A percentile compares a stretch with the other conserved stretches of the same genome.
These are phyloP conservation scores for Aspergillus phoenicis DNA, from an alignment of 2,329 filamentous ascomycete genomes.

Conservation along the genomic window DNA sequence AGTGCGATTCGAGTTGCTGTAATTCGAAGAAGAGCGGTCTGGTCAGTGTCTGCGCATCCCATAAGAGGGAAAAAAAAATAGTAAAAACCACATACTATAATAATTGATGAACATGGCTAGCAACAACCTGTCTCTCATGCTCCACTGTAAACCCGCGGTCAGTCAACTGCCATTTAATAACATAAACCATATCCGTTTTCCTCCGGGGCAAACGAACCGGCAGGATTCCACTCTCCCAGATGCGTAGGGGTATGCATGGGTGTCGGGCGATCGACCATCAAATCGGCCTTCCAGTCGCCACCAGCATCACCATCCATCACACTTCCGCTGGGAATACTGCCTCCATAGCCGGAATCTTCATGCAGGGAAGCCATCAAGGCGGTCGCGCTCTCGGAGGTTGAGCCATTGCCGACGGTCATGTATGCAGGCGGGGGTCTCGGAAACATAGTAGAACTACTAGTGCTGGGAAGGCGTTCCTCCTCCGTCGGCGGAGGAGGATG, in stretches of 20 bases:
- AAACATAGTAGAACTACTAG: constrained; percentile 24
- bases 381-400: constrained; percentile 77
- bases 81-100: constrained; percentile 62
- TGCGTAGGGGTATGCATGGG: constrained; percentile 57
- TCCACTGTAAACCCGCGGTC: constrained; percentile 49
- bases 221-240: constrained; percentile 51
- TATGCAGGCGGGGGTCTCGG: constrained; percentile 61
- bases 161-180: constrained; percentile 10
- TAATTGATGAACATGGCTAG: constrained; percentile 86
- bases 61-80: background rate
- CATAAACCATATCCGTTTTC: background rate
- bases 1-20: constrained; percentile 79
- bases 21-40: background rate
- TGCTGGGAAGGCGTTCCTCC: constrained; percentile 28
- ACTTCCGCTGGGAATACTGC: constrained; percentile 70
- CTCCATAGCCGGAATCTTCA: constrained; percentile 88
- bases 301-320: constrained; percentile 46
- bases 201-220: constrained; percentile 34
- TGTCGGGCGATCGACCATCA: constrained; percentile 61
- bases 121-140: constrained; percentile 67
- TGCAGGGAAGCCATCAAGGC: constrained; percentile 81
- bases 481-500: constrained; percentile 20
- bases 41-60: background rate
- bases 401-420: constrained; percentile 85
- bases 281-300: constrained; percentile 57